A percentile compares a stretch with the other conserved stretches of the same genome.
These are phyloP conservation scores for Anethum foeniculum DNA, from an alignment of 140 eudicot genomes.

Conservation along the genomic window DNA sequence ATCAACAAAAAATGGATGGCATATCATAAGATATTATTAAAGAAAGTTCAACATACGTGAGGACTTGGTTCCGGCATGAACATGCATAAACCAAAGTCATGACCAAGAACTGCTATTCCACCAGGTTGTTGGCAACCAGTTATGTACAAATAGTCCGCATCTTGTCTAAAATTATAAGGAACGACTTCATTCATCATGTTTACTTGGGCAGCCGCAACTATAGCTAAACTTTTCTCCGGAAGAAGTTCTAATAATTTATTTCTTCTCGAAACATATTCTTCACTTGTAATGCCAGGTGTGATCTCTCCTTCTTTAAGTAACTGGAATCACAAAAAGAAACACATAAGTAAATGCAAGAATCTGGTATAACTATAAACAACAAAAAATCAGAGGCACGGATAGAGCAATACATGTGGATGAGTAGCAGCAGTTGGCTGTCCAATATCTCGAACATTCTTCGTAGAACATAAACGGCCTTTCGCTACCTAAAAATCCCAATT, in stretches of 20 bases:
- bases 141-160: slow-evolving; percentile 74
- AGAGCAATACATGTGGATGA: slow-evolving; percentile 61
- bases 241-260: slow-evolving; percentile 68
- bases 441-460: slow-evolving; percentile 36
- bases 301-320: slow-evolving; percentile 79
- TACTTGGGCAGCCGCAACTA: slow-evolving; percentile 78
- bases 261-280: slow-evolving; percentile 67
- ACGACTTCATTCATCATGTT: slow-evolving; percentile 98
- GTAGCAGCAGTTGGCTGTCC: slow-evolving; percentile 85
- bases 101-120: slow-evolving; percentile 88
- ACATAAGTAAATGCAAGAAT: not conserved
- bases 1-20: not conserved
- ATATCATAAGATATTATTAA: not conserved
- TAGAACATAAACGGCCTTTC: slow-evolving; percentile 32
- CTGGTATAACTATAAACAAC: not conserved
- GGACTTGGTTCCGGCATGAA: slow-evolving; percentile 78
- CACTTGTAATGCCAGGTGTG: slow-evolving; percentile 68
- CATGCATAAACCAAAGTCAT: slow-evolving; percentile 86
- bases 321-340: slow-evolving; percentile 27
- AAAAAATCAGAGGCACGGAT: not conserved
- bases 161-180: slow-evolving; percentile 87
- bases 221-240: slow-evolving; percentile 76
- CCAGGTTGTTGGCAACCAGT: slow-evolving; percentile 98
- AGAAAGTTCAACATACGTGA: slow-evolving; percentile 33
- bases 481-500: slow-evolving; percentile 18